phyloP scores from a whole-genome alignment of 441 rosid species.

The Omphalea diandra region DNA sequence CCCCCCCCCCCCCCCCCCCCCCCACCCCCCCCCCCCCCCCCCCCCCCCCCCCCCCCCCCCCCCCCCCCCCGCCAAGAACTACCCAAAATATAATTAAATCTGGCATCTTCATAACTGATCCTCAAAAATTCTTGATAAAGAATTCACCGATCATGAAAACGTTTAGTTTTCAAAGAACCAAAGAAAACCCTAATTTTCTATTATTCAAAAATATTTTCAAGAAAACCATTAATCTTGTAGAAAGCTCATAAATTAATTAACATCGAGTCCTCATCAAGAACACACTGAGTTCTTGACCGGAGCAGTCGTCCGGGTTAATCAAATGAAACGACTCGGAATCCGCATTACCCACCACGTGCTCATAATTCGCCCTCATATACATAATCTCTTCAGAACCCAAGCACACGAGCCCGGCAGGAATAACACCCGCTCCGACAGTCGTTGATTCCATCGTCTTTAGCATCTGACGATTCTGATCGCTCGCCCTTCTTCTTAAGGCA shows the following conservation, averaged over 20 bases:
- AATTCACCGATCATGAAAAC: conserved; percentile 23
- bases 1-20: too few relatives aligned
- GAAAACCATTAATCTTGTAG: neutral
- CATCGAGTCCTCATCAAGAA: conserved; percentile 67
- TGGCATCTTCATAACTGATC: neutral
- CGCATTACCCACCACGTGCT: conserved; percentile 64
- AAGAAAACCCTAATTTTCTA: too few relatives aligned
- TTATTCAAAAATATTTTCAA: neutral
- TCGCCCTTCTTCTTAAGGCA: conserved; percentile 50
- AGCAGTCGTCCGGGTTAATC: conserved; percentile 56
- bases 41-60: too few relatives aligned
- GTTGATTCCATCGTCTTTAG: conserved; percentile 68
- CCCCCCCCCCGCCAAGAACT: too few relatives aligned
- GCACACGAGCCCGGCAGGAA: conserved; percentile 48
- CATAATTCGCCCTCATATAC: conserved; percentile 82
- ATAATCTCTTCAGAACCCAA: conserved; percentile 57
- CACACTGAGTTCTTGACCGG: conserved; percentile 77
- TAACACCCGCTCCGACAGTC: conserved; percentile 73
- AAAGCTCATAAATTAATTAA: conserved; percentile 29
- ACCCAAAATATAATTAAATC: neutral
- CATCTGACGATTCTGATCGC: conserved; percentile 42
- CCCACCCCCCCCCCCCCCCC: too few relatives aligned
- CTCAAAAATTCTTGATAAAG: conserved; percentile 23
- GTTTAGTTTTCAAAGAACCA: conserved; percentile 27
- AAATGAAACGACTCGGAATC: conserved; percentile 84